A percentile compares a stretch with the other conserved stretches of the same genome.
These are phyloP conservation scores for Plenodomus tracheiphilus DNA, from an alignment of 2,329 filamentous ascomycete species.

Conservation along the genomic window DNA sequence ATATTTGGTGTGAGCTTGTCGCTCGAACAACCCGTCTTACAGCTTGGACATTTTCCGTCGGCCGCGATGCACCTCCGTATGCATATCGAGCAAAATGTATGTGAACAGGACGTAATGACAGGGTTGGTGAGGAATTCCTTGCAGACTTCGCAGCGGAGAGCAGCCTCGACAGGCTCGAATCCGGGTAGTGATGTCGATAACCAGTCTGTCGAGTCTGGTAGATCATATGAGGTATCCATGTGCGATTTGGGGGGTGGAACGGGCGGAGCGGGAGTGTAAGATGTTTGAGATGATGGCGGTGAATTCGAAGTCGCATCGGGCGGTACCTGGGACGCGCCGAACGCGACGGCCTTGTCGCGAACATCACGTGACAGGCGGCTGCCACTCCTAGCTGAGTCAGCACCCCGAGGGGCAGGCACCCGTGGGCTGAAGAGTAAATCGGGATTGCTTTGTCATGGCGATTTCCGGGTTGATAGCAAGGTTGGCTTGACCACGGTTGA, in stretches of 20 bases:
- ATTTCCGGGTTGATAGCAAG: background rate
- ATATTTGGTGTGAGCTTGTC: constrained; percentile 83
- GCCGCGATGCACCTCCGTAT: constrained; percentile 82
- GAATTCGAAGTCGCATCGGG: background rate
- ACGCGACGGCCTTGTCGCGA: background rate
- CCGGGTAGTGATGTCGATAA: constrained; percentile 67
- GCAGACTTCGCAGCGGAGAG: constrained; percentile 93
- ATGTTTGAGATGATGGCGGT: constrained; percentile 4
- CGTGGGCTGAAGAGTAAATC: background rate
- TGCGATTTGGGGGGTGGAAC: constrained; percentile 1
- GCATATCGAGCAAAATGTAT: constrained; percentile 96
- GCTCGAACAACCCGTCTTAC: constrained; percentile 77
- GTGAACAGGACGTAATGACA: constrained; percentile 91
- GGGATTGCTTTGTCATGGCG: background rate
- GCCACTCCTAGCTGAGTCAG: constrained; percentile 9
- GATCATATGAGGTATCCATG: constrained; percentile 44
- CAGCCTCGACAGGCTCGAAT: constrained; percentile 75
- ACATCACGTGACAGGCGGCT: constrained; percentile 16
- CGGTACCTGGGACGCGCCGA: constrained; percentile 7
- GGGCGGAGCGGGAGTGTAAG: constrained; percentile 4
- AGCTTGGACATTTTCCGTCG: constrained; percentile 87
- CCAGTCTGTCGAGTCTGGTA: constrained; percentile 87
- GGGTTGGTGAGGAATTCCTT: constrained; percentile 96
- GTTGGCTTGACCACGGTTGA: too few relatives aligned
- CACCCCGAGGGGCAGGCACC: background rate